Evolutionary conservation across 176 grass and related monocot species (phyloP), one percentile per base, ranked within the genome.

Genomic region (Musa beccarii): DNA sequence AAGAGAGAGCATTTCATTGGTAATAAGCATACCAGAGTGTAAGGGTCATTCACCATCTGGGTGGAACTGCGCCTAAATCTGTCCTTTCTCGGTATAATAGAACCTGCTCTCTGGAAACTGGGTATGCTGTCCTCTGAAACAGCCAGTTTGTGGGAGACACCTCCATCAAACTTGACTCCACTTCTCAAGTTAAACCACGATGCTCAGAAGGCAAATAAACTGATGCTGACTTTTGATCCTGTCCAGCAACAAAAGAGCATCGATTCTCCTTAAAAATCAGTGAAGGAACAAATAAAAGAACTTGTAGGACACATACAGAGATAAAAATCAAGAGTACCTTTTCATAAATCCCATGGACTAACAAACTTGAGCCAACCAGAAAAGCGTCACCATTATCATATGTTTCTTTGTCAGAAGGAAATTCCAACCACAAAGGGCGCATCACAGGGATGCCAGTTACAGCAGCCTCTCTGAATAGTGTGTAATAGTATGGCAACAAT

Each of bases 31-130:
- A 97, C 93, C 87, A 97, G 91, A 75, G 93, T 97, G 52, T 92
- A 97, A 79, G 93, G 93, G 79, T 97, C 93, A 14, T 97, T 93
- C 66, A 97, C 77, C 93, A 97, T 97, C 79, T 97, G 93, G 19
- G 90, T 88, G 71, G 93, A 90, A 81, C 93, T 97, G 57, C 93
- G 84, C 68, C 93, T 97, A 84, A 93, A 97, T 76, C 93, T 92
- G 81, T 92, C 90, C 76, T 93, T 97, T 70, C 93, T 90, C 75
- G 93, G 93, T 68, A 97, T 69, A 79, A 97, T 97, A 63, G 85
- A 80, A 63, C 93, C 93, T 29, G 82, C 83, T 54, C 81, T 92
- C 54, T 92, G 90, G 90, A 97, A 97, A 79, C 77, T 90, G 19
- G 93, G 93, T 79, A 97, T 88, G 71, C 85, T 90, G 67, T 97